phyloP scores from a whole-genome alignment of 805 yeast genomes.

The Sungouiozyma intestinalis region DNA sequence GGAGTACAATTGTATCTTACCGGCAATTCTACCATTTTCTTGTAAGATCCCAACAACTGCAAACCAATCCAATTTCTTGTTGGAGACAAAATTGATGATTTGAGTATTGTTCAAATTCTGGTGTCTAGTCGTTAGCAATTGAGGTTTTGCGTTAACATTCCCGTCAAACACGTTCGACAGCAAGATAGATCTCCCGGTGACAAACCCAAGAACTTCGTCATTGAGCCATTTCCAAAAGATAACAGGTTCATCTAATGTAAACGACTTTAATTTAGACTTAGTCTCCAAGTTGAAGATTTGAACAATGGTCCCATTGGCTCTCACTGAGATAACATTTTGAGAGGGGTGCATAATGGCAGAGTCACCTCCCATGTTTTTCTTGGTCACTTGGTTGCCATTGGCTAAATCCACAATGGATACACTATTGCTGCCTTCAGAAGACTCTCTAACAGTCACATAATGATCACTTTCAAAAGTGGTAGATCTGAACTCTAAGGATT shows the following conservation, averaged over 20 bases:
- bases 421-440: conserved; percentile 46
- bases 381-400: conserved; percentile 66
- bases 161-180: conserved; percentile 80
- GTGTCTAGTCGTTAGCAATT: conserved; percentile 73
- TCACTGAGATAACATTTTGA: conserved; percentile 79
- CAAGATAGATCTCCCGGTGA: conserved; percentile 66
- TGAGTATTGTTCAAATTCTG: conserved; percentile 68
- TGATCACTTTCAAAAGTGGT: conserved; percentile 91
- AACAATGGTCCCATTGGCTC: conserved; percentile 93
- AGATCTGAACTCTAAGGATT: conserved; percentile 81
- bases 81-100: conserved; percentile 82
- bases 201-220: conserved; percentile 64
- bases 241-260: conserved; percentile 78
- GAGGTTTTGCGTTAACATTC: conserved; percentile 69
- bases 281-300: conserved; percentile 86
- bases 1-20: conserved; percentile 88
- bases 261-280: conserved; percentile 82
- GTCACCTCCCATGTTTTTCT: conserved; percentile 95
- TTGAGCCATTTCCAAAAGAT: conserved; percentile 93
- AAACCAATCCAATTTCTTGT: conserved; percentile 77
- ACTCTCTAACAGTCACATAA: conserved; percentile 74
- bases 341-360: conserved; percentile 93
- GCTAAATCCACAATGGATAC: conserved; percentile 87
- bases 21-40: conserved; percentile 88
- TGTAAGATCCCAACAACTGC: conserved; percentile 93